phyloP scores from a whole-genome alignment of 805 yeast genomes.

The Nadsonia fulvescens region DNA sequence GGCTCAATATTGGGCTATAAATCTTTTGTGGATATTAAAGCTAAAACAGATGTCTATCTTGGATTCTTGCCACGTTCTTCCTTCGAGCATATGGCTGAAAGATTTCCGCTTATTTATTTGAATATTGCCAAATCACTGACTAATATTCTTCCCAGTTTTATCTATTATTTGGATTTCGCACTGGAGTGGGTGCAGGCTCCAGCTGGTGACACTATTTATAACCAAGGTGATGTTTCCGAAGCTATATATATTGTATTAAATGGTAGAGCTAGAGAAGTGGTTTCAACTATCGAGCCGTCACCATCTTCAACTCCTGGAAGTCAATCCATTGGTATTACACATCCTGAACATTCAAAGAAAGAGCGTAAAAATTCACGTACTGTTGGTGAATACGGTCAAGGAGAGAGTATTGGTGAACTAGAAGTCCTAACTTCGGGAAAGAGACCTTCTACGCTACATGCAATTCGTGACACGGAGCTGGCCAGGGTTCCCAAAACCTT shows the following conservation, averaged over 20 bases:
- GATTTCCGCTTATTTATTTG: constrained; percentile 55
- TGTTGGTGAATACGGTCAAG: constrained; percentile 76
- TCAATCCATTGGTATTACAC: constrained; percentile 1
- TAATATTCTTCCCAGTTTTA: constrained; percentile 43
- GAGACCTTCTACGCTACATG: constrained; percentile 52
- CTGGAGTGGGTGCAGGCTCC: constrained; percentile 84
- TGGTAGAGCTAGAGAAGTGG: constrained; percentile 63
- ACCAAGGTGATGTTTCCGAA: constrained; percentile 74
- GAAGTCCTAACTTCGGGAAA: constrained; percentile 75
- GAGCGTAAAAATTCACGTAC: constrained; percentile 13
- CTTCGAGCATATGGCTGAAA: constrained; percentile 51
- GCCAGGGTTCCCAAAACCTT: constrained; percentile 84
- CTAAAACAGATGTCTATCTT: constrained; percentile 43
- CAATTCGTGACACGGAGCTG: constrained; percentile 84
- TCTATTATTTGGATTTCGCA: constrained; percentile 71
- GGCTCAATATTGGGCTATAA: constrained; percentile 65
- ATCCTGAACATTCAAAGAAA: background rate
- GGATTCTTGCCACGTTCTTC: constrained; percentile 52
- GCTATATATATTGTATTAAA: constrained; percentile 80
- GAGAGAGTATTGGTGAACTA: constrained; percentile 86
- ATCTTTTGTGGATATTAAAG: constrained; percentile 54
- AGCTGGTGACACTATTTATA: constrained; percentile 68
- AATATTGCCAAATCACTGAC: constrained; percentile 62
- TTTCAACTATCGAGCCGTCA: constrained; percentile 11
- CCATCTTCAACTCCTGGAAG: constrained; percentile 6